Evolutionary conservation across 306 rosid species (phyloP).

Genomic region (Dalbergia oliveri): DNA sequence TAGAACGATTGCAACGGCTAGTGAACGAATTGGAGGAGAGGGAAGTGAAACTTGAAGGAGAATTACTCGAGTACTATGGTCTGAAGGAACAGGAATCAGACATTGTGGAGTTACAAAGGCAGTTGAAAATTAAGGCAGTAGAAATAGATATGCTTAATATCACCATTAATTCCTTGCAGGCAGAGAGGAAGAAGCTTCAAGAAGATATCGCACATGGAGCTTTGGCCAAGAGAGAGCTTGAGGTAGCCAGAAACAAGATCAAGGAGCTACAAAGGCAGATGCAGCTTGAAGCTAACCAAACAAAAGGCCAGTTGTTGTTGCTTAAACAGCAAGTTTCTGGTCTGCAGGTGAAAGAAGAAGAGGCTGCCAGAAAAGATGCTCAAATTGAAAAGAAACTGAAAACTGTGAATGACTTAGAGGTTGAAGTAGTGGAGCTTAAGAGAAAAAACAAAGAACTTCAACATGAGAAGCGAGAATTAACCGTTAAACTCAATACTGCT

Average conservation of each 20-base stretch:
- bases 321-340: conserved; percentile 91
- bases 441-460: conserved; percentile 89
- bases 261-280: conserved; percentile 92
- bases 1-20: conserved; percentile 64
- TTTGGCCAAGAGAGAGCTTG: conserved; percentile 77
- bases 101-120: conserved; percentile 72
- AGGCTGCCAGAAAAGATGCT: conserved; percentile 75
- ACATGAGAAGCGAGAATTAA: conserved; percentile 82
- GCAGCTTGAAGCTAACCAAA: conserved; percentile 88
- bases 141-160: conserved; percentile 83
- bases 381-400: conserved; percentile 79
- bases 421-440: conserved; percentile 78
- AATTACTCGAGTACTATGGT: conserved; percentile 87
- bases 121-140: conserved; percentile 77
- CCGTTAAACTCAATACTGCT: conserved; percentile 74
- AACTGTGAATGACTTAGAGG: conserved; percentile 76
- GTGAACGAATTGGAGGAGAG: conserved; percentile 94
- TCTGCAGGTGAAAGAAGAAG: conserved; percentile 83
- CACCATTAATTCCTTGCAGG: conserved; percentile 82
- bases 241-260: conserved; percentile 82
- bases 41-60: conserved; percentile 93
- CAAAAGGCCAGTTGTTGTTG: conserved; percentile 86
- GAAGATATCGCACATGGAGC: conserved; percentile 71
- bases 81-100: conserved; percentile 84
- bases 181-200: conserved; percentile 86